These are phyloP conservation scores for Aspergillus tubingensis DNA, from an alignment of 2,329 filamentous ascomycete genomes.

Conservation along the genomic window DNA sequence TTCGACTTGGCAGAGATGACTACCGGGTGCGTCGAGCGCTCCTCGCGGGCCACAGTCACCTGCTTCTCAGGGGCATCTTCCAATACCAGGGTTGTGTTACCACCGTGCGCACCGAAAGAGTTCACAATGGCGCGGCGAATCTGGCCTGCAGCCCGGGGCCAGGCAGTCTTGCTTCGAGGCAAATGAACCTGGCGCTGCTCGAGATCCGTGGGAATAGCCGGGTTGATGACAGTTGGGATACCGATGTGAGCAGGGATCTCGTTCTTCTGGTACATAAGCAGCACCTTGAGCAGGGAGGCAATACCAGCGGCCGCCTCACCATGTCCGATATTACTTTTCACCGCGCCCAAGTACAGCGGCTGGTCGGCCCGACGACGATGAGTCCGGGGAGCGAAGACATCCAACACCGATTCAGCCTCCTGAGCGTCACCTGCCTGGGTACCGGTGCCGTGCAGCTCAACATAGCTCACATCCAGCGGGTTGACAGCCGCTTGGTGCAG, in stretches of 20 bases:
- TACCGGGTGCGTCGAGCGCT: constrained; percentile 58
- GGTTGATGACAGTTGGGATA: constrained; percentile 57
- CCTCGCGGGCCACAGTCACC: constrained; percentile 46
- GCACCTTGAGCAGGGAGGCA: constrained; percentile 58
- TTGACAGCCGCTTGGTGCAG: constrained; percentile 39
- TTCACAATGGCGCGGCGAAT: constrained; percentile 49
- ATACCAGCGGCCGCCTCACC: constrained; percentile 43
- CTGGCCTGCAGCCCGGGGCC: too few relatives aligned
- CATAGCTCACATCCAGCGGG: constrained; percentile 40
- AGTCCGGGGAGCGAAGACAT: too few relatives aligned
- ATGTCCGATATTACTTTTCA: constrained; percentile 48
- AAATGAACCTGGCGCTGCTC: constrained; percentile 33
- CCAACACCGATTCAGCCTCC: too few relatives aligned
- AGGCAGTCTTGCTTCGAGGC: constrained; percentile 25
- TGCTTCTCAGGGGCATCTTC: constrained; percentile 52
- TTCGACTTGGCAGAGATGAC: constrained; percentile 33
- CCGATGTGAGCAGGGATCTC: constrained; percentile 67
- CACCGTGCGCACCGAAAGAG: constrained; percentile 70
- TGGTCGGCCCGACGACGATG: background rate
- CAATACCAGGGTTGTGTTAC: constrained; percentile 65
- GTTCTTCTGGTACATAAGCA: constrained; percentile 65
- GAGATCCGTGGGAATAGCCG: constrained; percentile 32
- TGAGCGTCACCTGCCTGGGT: constrained; percentile 31
- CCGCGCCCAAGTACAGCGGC: constrained; percentile 28
- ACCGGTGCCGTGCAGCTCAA: constrained; percentile 47